A percentile compares a stretch with the other conserved stretches of the same genome.
These are phyloP conservation scores for Mycena crocata DNA, from an alignment of 768 basidiomycete genomes.

Conservation along the genomic window DNA sequence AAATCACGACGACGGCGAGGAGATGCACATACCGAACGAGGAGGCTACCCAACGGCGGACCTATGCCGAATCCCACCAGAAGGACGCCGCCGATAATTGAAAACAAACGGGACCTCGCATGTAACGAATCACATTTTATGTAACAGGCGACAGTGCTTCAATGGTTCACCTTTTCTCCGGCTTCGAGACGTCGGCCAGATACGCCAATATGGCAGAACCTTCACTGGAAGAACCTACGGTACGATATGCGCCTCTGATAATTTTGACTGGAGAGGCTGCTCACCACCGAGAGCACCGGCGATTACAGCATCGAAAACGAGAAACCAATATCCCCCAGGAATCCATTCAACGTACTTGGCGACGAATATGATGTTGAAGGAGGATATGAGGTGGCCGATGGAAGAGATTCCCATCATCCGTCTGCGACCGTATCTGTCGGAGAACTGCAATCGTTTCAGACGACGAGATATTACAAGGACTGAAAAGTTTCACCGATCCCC, in stretches of 20 bases:
- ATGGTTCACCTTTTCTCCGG: slow-evolving; percentile 62
- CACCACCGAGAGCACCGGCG: slow-evolving; percentile 82
- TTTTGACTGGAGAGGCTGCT: slow-evolving; percentile 33
- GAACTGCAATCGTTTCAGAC: slow-evolving; percentile 52
- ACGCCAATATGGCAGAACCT: slow-evolving; percentile 68
- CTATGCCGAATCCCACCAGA: slow-evolving; percentile 79
- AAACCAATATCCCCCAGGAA: slow-evolving; percentile 89
- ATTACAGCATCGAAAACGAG: slow-evolving; percentile 72
- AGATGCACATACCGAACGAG: slow-evolving; percentile 56
- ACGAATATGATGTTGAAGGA: slow-evolving; percentile 79
- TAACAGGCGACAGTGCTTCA: neutral
- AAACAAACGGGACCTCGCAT: slow-evolving; percentile 69
- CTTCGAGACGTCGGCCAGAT: slow-evolving; percentile 75
- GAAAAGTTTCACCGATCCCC: slow-evolving; percentile 22
- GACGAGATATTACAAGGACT: neutral
- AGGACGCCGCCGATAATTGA: slow-evolving; percentile 75
- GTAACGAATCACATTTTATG: slow-evolving; percentile 11
- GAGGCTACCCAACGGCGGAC: slow-evolving; percentile 78
- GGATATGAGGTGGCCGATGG: slow-evolving; percentile 68
- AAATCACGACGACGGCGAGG: neutral
- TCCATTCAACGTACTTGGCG: slow-evolving; percentile 61
- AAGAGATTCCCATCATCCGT: slow-evolving; percentile 68
- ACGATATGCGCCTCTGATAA: slow-evolving; percentile 17
- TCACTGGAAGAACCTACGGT: slow-evolving; percentile 63
- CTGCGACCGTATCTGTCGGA: slow-evolving; percentile 85